A percentile compares a stretch with the other conserved stretches of the same genome.
phyloP scores from a whole-genome alignment of 2,329 filamentous ascomycete species.

The Colletotrichum sp. region DNA sequence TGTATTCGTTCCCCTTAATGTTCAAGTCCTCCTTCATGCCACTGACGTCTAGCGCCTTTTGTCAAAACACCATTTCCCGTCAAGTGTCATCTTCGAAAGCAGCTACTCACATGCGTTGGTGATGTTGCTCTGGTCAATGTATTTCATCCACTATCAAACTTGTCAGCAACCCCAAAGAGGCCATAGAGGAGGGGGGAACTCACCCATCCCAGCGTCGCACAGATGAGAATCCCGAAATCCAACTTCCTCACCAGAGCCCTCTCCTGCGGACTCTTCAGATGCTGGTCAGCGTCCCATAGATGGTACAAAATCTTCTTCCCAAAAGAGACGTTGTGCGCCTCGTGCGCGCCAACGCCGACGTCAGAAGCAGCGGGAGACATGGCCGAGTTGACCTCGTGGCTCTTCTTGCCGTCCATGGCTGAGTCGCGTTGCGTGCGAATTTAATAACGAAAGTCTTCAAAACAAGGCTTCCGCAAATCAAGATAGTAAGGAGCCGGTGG shows the following conservation, averaged over 20 bases:
- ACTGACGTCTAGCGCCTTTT: neutral
- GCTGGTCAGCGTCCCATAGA: neutral
- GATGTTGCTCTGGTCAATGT: slow-evolving; percentile 8
- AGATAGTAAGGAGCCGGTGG: neutral
- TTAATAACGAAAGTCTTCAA: neutral
- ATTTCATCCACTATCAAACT: neutral
- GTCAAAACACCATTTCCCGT: neutral
- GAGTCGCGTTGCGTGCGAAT: neutral
- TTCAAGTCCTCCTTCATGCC: slow-evolving; percentile 6
- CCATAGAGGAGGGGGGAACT: neutral
- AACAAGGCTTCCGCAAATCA: rapidly evolving
- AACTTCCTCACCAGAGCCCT: slow-evolving; percentile 1
- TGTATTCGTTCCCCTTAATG: neutral
- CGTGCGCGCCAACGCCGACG: neutral
- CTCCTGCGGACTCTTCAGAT: neutral
- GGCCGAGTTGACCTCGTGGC: neutral
- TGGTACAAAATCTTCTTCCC: neutral
- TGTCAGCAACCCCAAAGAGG: neutral
- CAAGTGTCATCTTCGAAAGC: neutral
- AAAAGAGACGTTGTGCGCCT: neutral
- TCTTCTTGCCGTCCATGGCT: neutral
- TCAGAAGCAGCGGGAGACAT: neutral
- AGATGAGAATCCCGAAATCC: neutral
- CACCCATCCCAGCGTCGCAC: neutral
- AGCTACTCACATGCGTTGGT: neutral